phyloP scores from a whole-genome alignment of 1,284 basidiomycete species.

The Rhizoctonia solani region DNA sequence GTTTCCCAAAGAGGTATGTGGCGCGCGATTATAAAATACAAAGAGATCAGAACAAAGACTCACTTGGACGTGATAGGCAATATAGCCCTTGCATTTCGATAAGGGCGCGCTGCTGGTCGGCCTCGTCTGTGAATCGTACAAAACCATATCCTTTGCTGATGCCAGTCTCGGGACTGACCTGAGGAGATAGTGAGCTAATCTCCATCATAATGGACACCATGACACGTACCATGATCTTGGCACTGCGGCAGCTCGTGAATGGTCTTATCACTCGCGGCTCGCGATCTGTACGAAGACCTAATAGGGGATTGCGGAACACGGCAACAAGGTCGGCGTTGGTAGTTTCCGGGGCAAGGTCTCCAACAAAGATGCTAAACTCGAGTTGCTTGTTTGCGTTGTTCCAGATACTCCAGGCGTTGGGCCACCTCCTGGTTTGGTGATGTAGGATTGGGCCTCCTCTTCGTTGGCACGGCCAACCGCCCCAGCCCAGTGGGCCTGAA shows the following conservation, averaged over 20 bases:
- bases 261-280: slow-evolving; percentile 83
- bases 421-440: not conserved
- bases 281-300: slow-evolving; percentile 68
- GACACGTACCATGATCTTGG: slow-evolving; percentile 86
- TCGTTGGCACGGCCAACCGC: slow-evolving; percentile 29
- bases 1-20: slow-evolving; percentile 23
- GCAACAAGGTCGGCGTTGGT: slow-evolving; percentile 87
- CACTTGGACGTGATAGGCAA: slow-evolving; percentile 82
- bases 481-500: slow-evolving; percentile 44
- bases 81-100: slow-evolving; percentile 89
- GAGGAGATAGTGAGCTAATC: not conserved
- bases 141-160: slow-evolving; percentile 90
- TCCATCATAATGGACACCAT: not conserved
- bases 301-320: slow-evolving; percentile 82
- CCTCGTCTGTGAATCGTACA: slow-evolving; percentile 84
- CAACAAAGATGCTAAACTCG: slow-evolving; percentile 90
- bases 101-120: slow-evolving; percentile 83
- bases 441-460: slow-evolving; percentile 5
- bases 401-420: slow-evolving; percentile 16
- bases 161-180: slow-evolving; percentile 66
- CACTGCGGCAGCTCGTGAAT: slow-evolving; percentile 87
- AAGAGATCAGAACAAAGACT: slow-evolving; percentile 44
- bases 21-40: not conserved
- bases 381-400: slow-evolving; percentile 23
- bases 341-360: slow-evolving; percentile 86